These are phyloP conservation scores for Cytospora chrysosperma DNA, from an alignment of 2,329 filamentous ascomycete species.

Conservation along the genomic window DNA sequence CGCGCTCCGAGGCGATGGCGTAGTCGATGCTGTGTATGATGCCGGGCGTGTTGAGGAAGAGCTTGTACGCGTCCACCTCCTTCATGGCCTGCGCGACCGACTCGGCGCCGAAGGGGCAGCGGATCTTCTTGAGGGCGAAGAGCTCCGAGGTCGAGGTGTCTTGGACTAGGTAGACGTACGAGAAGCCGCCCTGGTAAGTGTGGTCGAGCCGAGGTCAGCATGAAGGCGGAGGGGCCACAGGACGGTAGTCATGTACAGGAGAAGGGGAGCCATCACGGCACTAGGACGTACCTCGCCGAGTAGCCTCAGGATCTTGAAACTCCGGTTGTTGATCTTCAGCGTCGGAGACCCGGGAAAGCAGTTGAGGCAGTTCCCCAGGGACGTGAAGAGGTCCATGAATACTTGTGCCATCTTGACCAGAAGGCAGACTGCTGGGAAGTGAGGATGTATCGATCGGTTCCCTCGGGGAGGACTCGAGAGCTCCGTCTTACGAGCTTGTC, in stretches of 20 bases:
- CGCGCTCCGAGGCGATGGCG: slow-evolving; percentile 72
- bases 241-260: not conserved
- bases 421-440: not conserved
- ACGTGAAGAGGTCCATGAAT: slow-evolving; percentile 85
- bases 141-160: slow-evolving; percentile 80
- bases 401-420: slow-evolving; percentile 69
- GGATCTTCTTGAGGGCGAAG: slow-evolving; percentile 97
- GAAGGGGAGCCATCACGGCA: not conserved
- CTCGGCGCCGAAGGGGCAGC: slow-evolving; percentile 96
- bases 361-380: slow-evolving; percentile 89
- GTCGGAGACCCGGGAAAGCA: slow-evolving; percentile 95
- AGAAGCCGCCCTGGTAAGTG: slow-evolving; percentile 77
- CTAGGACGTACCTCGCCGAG: slow-evolving; percentile 73
- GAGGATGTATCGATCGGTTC: not conserved
- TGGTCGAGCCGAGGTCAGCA: not conserved
- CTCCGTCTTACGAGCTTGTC: not conserved
- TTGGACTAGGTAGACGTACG: slow-evolving; percentile 97
- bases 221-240: not conserved
- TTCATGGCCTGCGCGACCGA: slow-evolving; percentile 92
- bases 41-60: slow-evolving; percentile 79
- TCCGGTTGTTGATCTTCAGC: slow-evolving; percentile 90
- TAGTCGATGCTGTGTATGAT: slow-evolving; percentile 88
- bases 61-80: slow-evolving; percentile 93
- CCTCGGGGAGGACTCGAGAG: not conserved
- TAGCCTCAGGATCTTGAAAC: slow-evolving; percentile 92